Evolutionary conservation across 192 early-diverging fungal genomes (phyloP).

Genomic region (Entomortierella lignicola): DNA sequence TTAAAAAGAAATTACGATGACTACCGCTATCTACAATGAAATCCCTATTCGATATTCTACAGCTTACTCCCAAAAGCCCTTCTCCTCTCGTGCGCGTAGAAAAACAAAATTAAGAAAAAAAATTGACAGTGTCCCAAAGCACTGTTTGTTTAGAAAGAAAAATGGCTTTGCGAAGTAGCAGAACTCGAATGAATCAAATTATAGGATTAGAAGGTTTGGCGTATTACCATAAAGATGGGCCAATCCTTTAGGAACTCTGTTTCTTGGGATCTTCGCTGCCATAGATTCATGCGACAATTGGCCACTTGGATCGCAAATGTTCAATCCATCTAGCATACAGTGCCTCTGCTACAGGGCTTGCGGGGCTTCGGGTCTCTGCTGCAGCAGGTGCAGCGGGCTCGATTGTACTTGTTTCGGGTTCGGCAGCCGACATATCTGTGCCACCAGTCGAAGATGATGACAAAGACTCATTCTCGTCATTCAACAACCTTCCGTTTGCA

Average conservation of each 20-base stretch:
- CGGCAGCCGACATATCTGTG: conserved; percentile 15
- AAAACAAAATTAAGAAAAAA: not conserved
- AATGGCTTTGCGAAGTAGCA: conserved; percentile 22
- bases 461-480: conserved; percentile 14
- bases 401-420: not conserved
- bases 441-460: conserved; percentile 27
- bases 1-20: no score
- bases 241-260: not conserved
- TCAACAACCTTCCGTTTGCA: conserved; percentile 14
- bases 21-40: no score
- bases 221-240: not conserved
- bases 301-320: conserved; percentile 57
- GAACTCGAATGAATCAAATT: not conserved
- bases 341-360: conserved; percentile 51
- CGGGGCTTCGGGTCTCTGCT: conserved; percentile 31
- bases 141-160: not conserved
- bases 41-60: no score
- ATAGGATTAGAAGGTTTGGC: not conserved
- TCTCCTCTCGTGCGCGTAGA: not conserved
- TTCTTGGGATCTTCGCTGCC: conserved; percentile 49
- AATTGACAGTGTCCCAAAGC: conserved; percentile 21
- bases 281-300: conserved; percentile 58
- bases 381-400: not conserved
- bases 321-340: conserved; percentile 58
- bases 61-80: not conserved